A percentile compares a stretch with the other conserved stretches of the same genome.
phyloP scores from a whole-genome alignment of 345 rosid species.

The Diplotaxis tenuifolia region DNA sequence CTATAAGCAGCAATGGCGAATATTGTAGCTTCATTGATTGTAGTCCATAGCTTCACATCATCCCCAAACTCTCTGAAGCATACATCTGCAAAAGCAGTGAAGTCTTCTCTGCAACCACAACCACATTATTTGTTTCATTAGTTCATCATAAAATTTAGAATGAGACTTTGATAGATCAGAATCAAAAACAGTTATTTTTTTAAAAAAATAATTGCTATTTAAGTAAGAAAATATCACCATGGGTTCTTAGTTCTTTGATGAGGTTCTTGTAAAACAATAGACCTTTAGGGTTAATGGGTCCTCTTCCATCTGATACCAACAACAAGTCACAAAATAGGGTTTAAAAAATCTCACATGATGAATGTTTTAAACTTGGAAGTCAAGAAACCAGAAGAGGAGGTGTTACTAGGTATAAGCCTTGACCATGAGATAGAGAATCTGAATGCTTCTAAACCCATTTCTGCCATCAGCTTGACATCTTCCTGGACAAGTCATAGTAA shows the following conservation, averaged over 20 bases:
- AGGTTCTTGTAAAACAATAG: constrained; percentile 55
- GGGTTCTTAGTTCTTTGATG: constrained; percentile 45
- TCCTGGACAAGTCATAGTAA: constrained; percentile 39
- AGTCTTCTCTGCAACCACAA: constrained; percentile 61
- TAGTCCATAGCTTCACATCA: constrained; percentile 64
- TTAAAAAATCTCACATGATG: background rate
- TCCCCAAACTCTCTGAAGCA: constrained; percentile 82
- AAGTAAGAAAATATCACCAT: constrained; percentile 37
- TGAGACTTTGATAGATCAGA: too few relatives aligned
- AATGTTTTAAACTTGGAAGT: too few relatives aligned
- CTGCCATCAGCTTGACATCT: constrained; percentile 72
- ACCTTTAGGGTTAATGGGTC: constrained; percentile 57
- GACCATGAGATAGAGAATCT: constrained; percentile 85
- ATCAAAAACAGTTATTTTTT: too few relatives aligned
- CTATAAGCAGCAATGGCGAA: constrained; percentile 41
- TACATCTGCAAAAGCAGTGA: constrained; percentile 66
- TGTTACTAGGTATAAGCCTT: constrained; percentile 46
- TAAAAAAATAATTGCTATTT: too few relatives aligned
- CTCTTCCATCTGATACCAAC: constrained; percentile 55
- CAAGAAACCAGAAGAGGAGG: too few relatives aligned
- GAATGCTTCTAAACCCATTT: constrained; percentile 63
- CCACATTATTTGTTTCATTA: background rate
- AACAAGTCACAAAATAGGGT: background rate
- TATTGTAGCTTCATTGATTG: constrained; percentile 66
- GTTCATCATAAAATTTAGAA: too few relatives aligned